Evolutionary conservation across 768 basidiomycete genomes (phyloP), one percentile per base, ranked within the genome.

Genomic region (Sarcodon sp.): DNA sequence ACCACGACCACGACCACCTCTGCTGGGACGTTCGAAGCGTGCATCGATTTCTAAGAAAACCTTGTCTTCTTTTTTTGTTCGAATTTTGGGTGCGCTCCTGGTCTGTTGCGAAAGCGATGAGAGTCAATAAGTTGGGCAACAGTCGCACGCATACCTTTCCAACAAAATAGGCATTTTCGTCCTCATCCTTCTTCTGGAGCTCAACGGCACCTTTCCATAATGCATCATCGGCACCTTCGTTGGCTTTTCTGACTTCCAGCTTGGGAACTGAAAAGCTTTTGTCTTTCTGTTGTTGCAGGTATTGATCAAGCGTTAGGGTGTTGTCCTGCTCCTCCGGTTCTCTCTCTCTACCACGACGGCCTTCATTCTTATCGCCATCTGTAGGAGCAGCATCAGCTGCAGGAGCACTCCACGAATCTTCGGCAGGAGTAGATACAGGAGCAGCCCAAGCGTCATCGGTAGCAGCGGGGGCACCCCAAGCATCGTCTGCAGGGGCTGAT

Each of bases 281-380:
- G 53, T 82, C 80, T 63, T 77, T 80, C 64, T 84, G 71, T 66
- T 89, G 80, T 55, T 89, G 85, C 51, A 87, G 72, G 70, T 92
- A 98, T 63, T 97, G 84, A 45, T 96, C 93, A 61, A 92, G 75
- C 37, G 93, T 93, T 59, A 96, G 77, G 39, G 88, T 91, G 67
- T 91, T 88, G 66, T 93, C 90, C 63, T 91, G 87, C 60, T 92
- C 89, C 56, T 92, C 90, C 15, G 65, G 69, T 59, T 87, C 82
- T 13, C 72, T 68, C 44, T 80, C 76, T 55, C 65, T 73, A 61
- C 66, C 66, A 5, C 63, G 52, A 43, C 65, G 70, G 21, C 53
- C 53, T 44, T 62, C 57, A 38, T 52, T 56, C 34, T 57, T 60
- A 15, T 58, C 65, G 18, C 54, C 50, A 13, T 72, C 55, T 47